Evolutionary conservation across 2,329 filamentous ascomycete genomes (phyloP).

Genomic region (Paecilomyces variotii): DNA sequence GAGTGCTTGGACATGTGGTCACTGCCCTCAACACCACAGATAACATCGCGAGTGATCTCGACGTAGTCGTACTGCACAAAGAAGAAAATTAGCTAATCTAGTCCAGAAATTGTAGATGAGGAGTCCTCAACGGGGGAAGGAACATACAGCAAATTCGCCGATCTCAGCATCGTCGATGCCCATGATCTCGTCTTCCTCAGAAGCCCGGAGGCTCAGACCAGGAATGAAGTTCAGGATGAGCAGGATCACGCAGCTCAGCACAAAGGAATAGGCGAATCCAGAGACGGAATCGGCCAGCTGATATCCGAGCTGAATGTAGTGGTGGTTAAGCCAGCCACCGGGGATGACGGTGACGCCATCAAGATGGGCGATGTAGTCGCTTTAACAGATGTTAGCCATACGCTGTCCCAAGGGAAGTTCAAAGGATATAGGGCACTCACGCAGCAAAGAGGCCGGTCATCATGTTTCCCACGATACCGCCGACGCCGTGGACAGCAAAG

Average conservation of each 20-base stretch:
- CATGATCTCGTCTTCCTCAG: constrained; percentile 69
- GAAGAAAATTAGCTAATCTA: constrained; percentile 3
- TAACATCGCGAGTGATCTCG: constrained; percentile 67
- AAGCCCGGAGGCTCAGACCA: constrained; percentile 63
- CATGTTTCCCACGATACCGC: constrained; percentile 71
- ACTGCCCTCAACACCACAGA: constrained; percentile 30
- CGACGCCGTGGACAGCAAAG: constrained; percentile 73
- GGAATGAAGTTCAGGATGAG: constrained; percentile 74
- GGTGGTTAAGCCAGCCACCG: constrained; percentile 74
- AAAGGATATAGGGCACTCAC: constrained; percentile 29
- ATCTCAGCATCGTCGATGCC: constrained; percentile 87
- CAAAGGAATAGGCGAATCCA: constrained; percentile 71
- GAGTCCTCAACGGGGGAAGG: not conserved
- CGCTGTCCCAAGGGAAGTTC: not conserved
- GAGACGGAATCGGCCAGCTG: constrained; percentile 74
- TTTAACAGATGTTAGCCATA: constrained; percentile 14
- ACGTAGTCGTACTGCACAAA: constrained; percentile 68
- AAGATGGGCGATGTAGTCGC: constrained; percentile 72
- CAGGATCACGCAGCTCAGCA: constrained; percentile 68
- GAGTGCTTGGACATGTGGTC: constrained; percentile 8
- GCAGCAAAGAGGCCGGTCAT: constrained; percentile 76
- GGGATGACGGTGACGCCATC: constrained; percentile 60
- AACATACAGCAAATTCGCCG: constrained; percentile 73
- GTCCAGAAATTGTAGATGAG: not conserved
- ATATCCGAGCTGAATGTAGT: constrained; percentile 78